A percentile compares a stretch with the other conserved stretches of the same genome.
Conservation (phyloP, 2,329 filamentous ascomycete genomes). For the Zarea fungicola region DNA sequence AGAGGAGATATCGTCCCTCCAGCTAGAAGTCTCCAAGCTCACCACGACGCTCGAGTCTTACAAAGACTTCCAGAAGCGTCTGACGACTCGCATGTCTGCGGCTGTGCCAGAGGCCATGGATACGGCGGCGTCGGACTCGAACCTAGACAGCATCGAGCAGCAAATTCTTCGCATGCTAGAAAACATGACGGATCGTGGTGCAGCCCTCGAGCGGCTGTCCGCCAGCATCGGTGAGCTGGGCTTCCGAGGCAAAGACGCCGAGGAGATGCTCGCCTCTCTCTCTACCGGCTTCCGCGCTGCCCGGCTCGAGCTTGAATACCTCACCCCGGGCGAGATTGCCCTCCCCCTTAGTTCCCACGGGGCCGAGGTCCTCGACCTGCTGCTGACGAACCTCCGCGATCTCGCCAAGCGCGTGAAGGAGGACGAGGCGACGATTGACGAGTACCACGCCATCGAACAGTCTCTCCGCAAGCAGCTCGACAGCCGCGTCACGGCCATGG, state of each 20-base stretch:
- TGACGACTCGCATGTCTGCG: conserved; percentile 31
- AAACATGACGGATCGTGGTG: conserved; percentile 43
- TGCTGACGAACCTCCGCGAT: conserved; percentile 45
- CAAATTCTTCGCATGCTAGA: conserved; percentile 40
- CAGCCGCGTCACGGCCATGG: conserved; percentile 47
- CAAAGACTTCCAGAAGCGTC: conserved; percentile 33
- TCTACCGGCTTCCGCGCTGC: conserved; percentile 48
- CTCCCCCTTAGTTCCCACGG: conserved; percentile 49
- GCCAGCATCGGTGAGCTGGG: conserved; percentile 43
- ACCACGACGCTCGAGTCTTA: conserved; percentile 44
- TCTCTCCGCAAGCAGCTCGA: conserved; percentile 53
- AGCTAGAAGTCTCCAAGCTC: conserved; percentile 44
- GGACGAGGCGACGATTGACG: conserved; percentile 51
- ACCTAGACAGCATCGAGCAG: conserved; percentile 32
- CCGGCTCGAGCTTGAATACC: conserved; percentile 57
- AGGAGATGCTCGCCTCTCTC: conserved; percentile 46
- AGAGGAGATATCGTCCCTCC: conserved; percentile 43
- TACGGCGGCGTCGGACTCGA: conserved; percentile 13
- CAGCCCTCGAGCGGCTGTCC: conserved; percentile 40
- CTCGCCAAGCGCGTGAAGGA: conserved; percentile 43
- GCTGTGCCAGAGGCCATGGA: conserved; percentile 11
- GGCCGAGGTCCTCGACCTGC: conserved; percentile 49
- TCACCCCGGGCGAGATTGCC: conserved; percentile 53
- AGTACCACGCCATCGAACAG: conserved; percentile 53
- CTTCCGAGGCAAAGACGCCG: conserved; percentile 42